Evolutionary conservation across 2,329 filamentous ascomycete genomes (phyloP), one percentile per base, ranked within the genome.

Genomic region (Phyllachora maydis): DNA sequence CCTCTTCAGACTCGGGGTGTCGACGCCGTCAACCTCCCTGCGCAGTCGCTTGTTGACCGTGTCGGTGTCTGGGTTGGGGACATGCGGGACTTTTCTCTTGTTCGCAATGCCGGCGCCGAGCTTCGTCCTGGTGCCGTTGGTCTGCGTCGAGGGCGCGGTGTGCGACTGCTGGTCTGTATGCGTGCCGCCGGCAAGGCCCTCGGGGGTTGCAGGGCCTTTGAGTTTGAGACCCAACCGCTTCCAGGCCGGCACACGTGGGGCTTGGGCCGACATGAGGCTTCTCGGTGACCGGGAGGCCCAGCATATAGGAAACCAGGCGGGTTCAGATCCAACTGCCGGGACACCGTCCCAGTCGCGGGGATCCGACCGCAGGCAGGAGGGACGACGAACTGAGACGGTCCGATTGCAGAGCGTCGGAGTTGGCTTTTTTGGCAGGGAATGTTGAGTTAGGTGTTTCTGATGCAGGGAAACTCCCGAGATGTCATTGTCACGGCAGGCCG

Each of bases 141-240:
- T 34, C 32, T 38, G 29, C 28, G 36, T n/a, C n/a, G n/a, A n/a
- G n/a, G n/a, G n/a, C n/a, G n/a, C n/a, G n/a, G n/a, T n/a, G n/a
- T n/a, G n/a, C n/a, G n/a, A n/a, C n/a, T n/a, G n/a, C n/a, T n/a
- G n/a, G n/a, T n/a, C n/a, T n/a, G n/a, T n/a, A n/a, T n/a, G n/a
- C n/a, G n/a, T n/a, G n/a, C n/a, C n/a, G n/a, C n/a, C 30, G 30
- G 37, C 29, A 35, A 37, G 32, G 35, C 41, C 38, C 28, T 42
- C 44, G 23, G 41, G 45, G 16, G 47, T 41, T 34, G 39, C 42
- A 38, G 46, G 28, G 29, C 39, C 44, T 45, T 66, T 67, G 46
- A 66, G 61, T 52, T 65, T 65, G 41, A 67, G 56, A 45, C 64
- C 63, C 53, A 66, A 56, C 52, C 59, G 56, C 41, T 67, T 67